phyloP scores from a whole-genome alignment of 345 rosid genomes.

The Aethionema arabicum region DNA sequence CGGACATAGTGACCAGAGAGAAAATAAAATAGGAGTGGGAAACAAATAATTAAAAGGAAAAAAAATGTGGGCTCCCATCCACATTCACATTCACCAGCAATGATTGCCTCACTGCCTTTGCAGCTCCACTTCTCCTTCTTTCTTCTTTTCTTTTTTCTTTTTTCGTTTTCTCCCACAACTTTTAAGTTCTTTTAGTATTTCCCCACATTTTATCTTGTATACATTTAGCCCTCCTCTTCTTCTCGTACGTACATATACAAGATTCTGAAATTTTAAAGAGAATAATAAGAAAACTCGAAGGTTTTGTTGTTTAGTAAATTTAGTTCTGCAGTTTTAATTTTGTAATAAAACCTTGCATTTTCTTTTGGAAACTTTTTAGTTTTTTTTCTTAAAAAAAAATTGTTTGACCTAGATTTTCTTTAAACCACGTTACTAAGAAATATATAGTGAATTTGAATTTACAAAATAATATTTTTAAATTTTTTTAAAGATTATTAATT shows the following conservation, averaged over 20 bases:
- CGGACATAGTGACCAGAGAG: neutral
- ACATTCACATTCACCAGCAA: slow-evolving; percentile 45
- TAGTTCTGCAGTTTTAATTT: no score
- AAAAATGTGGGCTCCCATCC: slow-evolving; percentile 45
- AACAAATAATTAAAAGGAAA: slow-evolving; percentile 28
- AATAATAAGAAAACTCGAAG: no score
- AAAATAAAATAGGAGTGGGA: slow-evolving; percentile 1
- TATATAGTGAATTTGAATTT: no score
- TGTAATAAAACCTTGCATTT: no score
- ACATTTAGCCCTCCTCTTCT: neutral
- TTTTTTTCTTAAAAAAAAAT: no score
- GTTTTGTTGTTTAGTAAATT: no score
- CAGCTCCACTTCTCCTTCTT: slow-evolving; percentile 39
- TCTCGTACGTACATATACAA: neutral
- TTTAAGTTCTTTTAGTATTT: slow-evolving; percentile 5
- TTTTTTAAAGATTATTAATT: no score
- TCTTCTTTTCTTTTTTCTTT: slow-evolving; percentile 24
- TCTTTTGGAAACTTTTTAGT: no score
- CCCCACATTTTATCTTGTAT: neutral
- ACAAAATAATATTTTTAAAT: no score
- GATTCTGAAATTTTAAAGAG: no score
- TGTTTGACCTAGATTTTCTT: no score
- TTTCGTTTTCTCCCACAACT: slow-evolving; percentile 12
- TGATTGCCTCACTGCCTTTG: slow-evolving; percentile 42
- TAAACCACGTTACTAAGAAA: no score